Percentiles rank a stretch among this genome's conserved stretches.
phyloP scores from a whole-genome alignment of 1,284 basidiomycete species.

The Sanghuangporus baumii region DNA sequence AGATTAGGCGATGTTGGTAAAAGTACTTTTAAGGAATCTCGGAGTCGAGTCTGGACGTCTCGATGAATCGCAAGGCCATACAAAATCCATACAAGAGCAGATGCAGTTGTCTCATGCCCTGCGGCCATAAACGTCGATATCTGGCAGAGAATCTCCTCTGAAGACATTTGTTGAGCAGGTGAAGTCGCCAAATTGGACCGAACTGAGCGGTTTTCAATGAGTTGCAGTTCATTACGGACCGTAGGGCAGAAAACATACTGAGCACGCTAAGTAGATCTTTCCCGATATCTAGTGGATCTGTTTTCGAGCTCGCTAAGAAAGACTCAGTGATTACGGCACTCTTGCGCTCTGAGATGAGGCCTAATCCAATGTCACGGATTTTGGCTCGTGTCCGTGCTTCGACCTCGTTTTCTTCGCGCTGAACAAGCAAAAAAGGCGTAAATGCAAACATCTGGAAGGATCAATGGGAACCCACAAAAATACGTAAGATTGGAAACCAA shows the following conservation, averaged over 20 bases:
- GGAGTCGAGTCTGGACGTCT: slow-evolving; percentile 50
- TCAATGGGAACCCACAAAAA: slow-evolving; percentile 42
- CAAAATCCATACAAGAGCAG: slow-evolving; percentile 68
- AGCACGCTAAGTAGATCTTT: slow-evolving; percentile 52
- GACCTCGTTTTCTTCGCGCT: slow-evolving; percentile 37
- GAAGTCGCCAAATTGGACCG: slow-evolving; percentile 51
- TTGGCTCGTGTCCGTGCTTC: slow-evolving; percentile 40
- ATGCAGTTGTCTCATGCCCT: slow-evolving; percentile 56
- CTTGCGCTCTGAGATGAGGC: slow-evolving; percentile 47
- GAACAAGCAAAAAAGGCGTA: slow-evolving; percentile 6
- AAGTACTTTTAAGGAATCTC: slow-evolving; percentile 41
- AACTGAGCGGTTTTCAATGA: slow-evolving; percentile 31
- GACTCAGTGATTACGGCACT: slow-evolving; percentile 26
- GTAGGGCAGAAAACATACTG: slow-evolving; percentile 32
- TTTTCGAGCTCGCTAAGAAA: background rate
- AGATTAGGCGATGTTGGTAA: slow-evolving; percentile 19
- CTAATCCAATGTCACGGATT: slow-evolving; percentile 49
- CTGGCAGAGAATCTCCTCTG: slow-evolving; percentile 65
- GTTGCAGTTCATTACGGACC: background rate
- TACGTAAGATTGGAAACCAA: slow-evolving; percentile 52
- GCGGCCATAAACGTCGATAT: slow-evolving; percentile 76
- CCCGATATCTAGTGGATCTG: slow-evolving; percentile 22
- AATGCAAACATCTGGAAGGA: slow-evolving; percentile 19
- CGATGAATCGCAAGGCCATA: slow-evolving; percentile 55
- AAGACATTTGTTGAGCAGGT: slow-evolving; percentile 50